Percentiles rank a stretch among this genome's conserved stretches.
Conservation (phyloP, 1,284 basidiomycete genomes). For the Farysia itapuensis region DNA sequence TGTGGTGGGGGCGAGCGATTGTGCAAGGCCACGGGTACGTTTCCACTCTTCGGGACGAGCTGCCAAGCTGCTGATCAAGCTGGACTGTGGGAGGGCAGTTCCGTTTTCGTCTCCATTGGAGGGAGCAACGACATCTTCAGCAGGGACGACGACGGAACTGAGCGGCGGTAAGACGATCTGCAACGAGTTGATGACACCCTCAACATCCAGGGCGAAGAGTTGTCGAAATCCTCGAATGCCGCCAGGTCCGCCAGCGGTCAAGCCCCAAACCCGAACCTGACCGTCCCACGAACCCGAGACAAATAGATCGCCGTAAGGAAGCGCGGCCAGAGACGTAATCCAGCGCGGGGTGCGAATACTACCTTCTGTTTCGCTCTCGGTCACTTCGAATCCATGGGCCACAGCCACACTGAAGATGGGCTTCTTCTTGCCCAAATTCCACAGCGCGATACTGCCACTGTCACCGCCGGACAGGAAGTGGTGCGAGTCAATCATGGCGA, state of each 20-base stretch:
- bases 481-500: conserved; percentile 90
- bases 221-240: conserved; percentile 72
- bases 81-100: not conserved
- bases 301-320: conserved; percentile 88
- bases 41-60: conserved; percentile 17
- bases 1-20: not conserved
- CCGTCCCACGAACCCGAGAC: conserved; percentile 94
- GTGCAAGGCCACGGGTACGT: conserved; percentile 8
- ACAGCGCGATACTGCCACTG: conserved; percentile 81
- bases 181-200: conserved; percentile 85
- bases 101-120: not conserved
- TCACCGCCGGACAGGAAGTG: conserved; percentile 93
- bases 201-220: conserved; percentile 68
- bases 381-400: conserved; percentile 78
- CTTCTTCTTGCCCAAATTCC: conserved; percentile 94
- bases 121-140: not conserved
- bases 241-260: conserved; percentile 66
- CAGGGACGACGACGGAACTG: not conserved
- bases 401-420: conserved; percentile 80
- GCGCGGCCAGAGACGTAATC: conserved; percentile 79
- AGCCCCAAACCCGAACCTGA: conserved; percentile 78
- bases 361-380: conserved; percentile 72
- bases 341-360: conserved; percentile 77
- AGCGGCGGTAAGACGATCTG: conserved; percentile 72
- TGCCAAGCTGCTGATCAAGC: not conserved